Percentiles rank a stretch among this genome's conserved stretches.
These are phyloP conservation scores for Cryptosporidium parvum DNA, from an alignment of 169 alveolate genomes.

Conservation along the genomic window DNA sequence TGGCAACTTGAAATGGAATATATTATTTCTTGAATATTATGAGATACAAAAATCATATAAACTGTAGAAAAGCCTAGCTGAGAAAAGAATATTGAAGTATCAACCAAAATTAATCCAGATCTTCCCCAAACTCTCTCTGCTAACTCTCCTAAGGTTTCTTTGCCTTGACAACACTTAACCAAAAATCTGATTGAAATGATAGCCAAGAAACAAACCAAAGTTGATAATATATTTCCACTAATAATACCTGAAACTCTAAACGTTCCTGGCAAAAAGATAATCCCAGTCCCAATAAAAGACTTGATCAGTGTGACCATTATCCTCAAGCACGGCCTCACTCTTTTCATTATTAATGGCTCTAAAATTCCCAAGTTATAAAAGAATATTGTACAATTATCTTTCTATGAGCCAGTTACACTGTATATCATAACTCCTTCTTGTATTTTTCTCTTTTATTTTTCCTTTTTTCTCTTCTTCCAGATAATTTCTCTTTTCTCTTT, in stretches of 20 bases:
- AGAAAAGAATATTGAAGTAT: conserved; percentile 54
- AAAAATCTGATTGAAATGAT: conserved; percentile 32
- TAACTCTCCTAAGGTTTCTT: conserved; percentile 36
- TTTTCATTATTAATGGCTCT: conserved; percentile 13
- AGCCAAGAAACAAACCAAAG: conserved; percentile 52
- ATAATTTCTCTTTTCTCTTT: not conserved
- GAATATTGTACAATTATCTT: not conserved
- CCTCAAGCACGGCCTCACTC: conserved; percentile 22
- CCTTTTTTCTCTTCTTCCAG: not conserved
- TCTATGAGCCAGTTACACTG: not conserved
- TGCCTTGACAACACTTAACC: conserved; percentile 44
- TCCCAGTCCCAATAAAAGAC: conserved; percentile 71
- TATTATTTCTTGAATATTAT: conserved; percentile 45
- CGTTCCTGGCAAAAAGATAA: conserved; percentile 51
- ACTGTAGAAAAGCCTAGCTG: conserved; percentile 70
- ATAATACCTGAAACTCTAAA: conserved; percentile 54
- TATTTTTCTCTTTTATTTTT: not conserved
- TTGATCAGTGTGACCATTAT: conserved; percentile 33
- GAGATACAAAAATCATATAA: conserved; percentile 53
- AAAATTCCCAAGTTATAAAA: not conserved
- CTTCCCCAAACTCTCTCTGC: conserved; percentile 62
- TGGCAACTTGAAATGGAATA: conserved; percentile 64
- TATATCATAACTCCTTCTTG: not conserved
- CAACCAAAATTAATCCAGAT: conserved; percentile 45
- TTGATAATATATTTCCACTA: conserved; percentile 62